These are phyloP conservation scores for Colletotrichum siamense DNA, from an alignment of 2,329 filamentous ascomycete species.

Conservation along the genomic window DNA sequence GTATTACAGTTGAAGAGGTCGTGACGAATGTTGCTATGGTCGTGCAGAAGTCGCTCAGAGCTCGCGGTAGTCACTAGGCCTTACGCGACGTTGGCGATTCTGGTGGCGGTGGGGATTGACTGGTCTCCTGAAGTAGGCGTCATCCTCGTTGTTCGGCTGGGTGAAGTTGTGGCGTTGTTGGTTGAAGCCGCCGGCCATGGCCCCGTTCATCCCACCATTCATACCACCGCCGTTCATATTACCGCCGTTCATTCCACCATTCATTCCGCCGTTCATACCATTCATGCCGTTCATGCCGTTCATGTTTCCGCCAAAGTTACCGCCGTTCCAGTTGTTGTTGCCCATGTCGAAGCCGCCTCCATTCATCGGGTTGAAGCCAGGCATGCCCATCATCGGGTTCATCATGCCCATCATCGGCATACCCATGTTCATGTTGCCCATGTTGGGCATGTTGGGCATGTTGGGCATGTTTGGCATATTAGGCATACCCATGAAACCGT, in stretches of 20 bases:
- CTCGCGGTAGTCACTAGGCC: slow-evolving; percentile 91
- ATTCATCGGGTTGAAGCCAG: slow-evolving; percentile 26
- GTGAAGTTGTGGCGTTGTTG: slow-evolving; percentile 42
- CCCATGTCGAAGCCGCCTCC: slow-evolving; percentile 33
- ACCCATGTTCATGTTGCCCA: slow-evolving; percentile 30
- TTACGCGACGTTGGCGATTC: slow-evolving; percentile 77
- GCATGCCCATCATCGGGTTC: slow-evolving; percentile 28
- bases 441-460: slow-evolving; percentile 28
- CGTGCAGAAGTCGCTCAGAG: slow-evolving; percentile 51
- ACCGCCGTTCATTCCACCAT: slow-evolving; percentile 23
- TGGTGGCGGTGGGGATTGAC: slow-evolving; percentile 93
- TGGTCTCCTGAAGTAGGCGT: slow-evolving; percentile 93
- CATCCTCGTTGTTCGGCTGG: slow-evolving; percentile 74
- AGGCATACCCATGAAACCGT: slow-evolving; percentile 28
- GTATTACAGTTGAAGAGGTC: slow-evolving; percentile 1
- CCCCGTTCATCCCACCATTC: slow-evolving; percentile 24
- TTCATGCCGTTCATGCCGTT: slow-evolving; percentile 35
- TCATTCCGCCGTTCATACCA: slow-evolving; percentile 33
- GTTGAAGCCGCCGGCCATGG: slow-evolving; percentile 28
- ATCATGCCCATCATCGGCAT: slow-evolving; percentile 39
- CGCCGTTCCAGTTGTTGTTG: slow-evolving; percentile 32
- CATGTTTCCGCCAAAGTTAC: slow-evolving; percentile 38
- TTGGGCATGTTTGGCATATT: slow-evolving; percentile 46
- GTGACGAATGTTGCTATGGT: background rate
- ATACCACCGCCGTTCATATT: slow-evolving; percentile 36